Evolutionary conservation across 2,329 filamentous ascomycete genomes (phyloP).

Genomic region (Alternaria postmessia): DNA sequence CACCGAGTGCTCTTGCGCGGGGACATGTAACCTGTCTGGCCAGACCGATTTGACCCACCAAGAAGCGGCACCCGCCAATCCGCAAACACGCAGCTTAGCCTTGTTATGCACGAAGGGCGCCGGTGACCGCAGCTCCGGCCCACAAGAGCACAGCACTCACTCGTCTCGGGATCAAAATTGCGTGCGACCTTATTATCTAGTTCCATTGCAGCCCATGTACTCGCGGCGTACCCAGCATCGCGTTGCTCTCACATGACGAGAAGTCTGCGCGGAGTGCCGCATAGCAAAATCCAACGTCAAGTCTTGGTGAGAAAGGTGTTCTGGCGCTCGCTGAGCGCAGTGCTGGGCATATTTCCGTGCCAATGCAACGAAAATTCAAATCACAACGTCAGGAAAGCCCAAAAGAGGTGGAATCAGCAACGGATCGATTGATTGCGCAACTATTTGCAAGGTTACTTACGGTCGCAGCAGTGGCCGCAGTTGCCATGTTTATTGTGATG

Average conservation of each 20-base stretch:
- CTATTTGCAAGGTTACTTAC: conserved; percentile 42
- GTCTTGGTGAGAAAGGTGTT: conserved; percentile 24
- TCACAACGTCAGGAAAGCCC: conserved; percentile 23
- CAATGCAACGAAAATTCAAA: conserved; percentile 28
- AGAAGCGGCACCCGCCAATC: conserved; percentile 33
- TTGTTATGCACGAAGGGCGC: conserved; percentile 30
- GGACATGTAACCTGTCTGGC: conserved; percentile 35
- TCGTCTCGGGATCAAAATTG: conserved; percentile 52
- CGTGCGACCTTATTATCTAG: conserved; percentile 45
- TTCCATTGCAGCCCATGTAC: conserved; percentile 44
- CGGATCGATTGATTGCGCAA: conserved; percentile 39
- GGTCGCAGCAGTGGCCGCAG: conserved; percentile 41
- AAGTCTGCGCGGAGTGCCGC: conserved; percentile 46
- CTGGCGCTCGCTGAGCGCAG: conserved; percentile 24
- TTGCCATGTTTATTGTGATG: conserved; percentile 46
- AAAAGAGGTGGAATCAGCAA: conserved; percentile 32
- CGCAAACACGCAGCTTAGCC: conserved; percentile 25
- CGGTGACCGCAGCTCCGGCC: conserved; percentile 43
- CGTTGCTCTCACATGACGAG: conserved; percentile 51
- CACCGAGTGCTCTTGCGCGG: conserved; percentile 26
- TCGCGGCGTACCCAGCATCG: conserved; percentile 50
- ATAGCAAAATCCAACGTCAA: conserved; percentile 53
- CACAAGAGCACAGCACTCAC: conserved; percentile 47
- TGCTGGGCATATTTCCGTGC: conserved; percentile 29
- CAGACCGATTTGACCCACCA: conserved; percentile 36